Conservation (phyloP, 305 asterid species). For the Fraxinus greggii region DNA sequence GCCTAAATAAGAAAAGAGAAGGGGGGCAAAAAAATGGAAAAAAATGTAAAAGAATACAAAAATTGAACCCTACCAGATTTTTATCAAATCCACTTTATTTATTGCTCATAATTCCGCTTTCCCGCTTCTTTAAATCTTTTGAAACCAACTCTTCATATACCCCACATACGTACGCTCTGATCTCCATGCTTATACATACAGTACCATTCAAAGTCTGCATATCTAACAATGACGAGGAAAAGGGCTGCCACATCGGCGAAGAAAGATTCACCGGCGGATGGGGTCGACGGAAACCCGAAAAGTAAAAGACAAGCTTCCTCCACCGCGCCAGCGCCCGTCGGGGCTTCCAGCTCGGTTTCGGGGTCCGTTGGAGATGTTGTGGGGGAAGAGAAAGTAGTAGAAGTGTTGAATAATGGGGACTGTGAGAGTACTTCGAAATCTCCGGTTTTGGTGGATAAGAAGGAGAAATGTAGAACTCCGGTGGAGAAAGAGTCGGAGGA, state of each 20-base stretch:
- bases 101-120: neutral
- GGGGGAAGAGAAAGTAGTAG: slow-evolving; percentile 10
- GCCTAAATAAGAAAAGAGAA: neutral
- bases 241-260: slow-evolving; percentile 22
- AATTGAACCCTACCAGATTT: neutral
- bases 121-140: neutral
- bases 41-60: neutral
- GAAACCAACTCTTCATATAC: neutral
- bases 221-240: slow-evolving; percentile 28
- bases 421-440: neutral
- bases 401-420: neutral
- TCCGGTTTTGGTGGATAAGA: neutral
- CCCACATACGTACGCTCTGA: neutral
- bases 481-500: slow-evolving; percentile 10
- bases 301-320: slow-evolving; percentile 8
- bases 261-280: slow-evolving; percentile 9
- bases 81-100: neutral
- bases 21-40: neutral
- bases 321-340: neutral
- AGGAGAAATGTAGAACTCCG: slow-evolving; percentile 5
- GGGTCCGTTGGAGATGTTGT: slow-evolving; percentile 9
- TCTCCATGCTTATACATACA: neutral
- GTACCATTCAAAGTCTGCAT: neutral
- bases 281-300: neutral
- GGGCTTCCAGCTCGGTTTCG: neutral